phyloP scores from a whole-genome alignment of 2,329 filamentous ascomycete genomes.

The Cercospora sp. region DNA sequence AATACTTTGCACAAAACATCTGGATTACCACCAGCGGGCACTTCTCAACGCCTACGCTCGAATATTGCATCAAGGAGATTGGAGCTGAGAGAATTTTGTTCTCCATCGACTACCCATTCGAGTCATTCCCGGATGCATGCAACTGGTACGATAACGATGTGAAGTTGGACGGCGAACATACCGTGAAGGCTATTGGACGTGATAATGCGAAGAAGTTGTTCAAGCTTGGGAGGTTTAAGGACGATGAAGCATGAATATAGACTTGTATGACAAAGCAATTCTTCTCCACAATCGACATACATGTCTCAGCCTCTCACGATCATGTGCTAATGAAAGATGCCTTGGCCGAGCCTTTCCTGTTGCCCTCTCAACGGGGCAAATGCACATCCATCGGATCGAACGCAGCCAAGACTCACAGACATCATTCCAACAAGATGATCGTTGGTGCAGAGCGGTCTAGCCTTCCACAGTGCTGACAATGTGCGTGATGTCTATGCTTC shows the following conservation, averaged over 20 bases:
- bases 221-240: constrained; percentile 32
- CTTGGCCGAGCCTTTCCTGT: neutral
- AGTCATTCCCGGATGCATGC: constrained; percentile 35
- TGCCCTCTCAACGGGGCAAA: neutral
- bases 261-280: neutral
- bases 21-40: constrained; percentile 60
- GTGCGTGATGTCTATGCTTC: neutral
- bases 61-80: constrained; percentile 53
- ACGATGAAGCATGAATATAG: constrained; percentile 18
- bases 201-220: constrained; percentile 37
- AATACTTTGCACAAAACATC: constrained; percentile 58
- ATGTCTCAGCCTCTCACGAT: neutral
- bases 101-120: constrained; percentile 37
- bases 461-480: neutral
- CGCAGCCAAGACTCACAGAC: neutral
- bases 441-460: neutral
- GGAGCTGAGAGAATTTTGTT: constrained; percentile 39
- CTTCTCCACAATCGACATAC: neutral
- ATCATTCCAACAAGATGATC: neutral
- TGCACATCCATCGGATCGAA: neutral
- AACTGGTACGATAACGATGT: constrained; percentile 34
- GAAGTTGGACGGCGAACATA: constrained; percentile 22
- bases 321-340: neutral
- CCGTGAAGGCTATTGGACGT: constrained; percentile 32
- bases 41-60: constrained; percentile 55